Conservation (phyloP, 176 grass and related monocot genomes). For the Metroxylon sagu region DNA sequence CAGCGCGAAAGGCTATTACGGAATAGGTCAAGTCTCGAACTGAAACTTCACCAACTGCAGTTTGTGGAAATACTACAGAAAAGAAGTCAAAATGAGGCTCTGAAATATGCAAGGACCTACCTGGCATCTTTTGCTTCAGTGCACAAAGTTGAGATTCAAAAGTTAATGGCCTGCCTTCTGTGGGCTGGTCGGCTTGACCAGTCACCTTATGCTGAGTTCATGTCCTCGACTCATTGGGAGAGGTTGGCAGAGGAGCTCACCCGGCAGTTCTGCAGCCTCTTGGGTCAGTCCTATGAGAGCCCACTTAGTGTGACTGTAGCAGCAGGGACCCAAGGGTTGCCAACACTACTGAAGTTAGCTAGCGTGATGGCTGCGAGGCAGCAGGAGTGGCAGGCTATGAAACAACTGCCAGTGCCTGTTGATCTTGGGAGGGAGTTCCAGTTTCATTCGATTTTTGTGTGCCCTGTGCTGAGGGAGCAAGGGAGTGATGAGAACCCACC, state of each 20-base stretch:
- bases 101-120: constrained; percentile 55
- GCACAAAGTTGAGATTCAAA: constrained; percentile 48
- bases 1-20: constrained; percentile 46
- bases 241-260: constrained; percentile 53
- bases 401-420: constrained; percentile 73
- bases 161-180: constrained; percentile 63
- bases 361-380: constrained; percentile 66
- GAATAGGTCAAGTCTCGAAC: constrained; percentile 63
- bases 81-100: constrained; percentile 35
- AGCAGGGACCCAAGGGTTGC: constrained; percentile 76
- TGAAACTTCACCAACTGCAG: constrained; percentile 81
- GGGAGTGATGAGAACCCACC: constrained; percentile 80
- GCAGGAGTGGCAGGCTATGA: constrained; percentile 88
- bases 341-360: constrained; percentile 60
- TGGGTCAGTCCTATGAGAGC: constrained; percentile 57
- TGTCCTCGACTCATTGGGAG: constrained; percentile 55
- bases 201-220: constrained; percentile 68
- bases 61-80: constrained; percentile 66
- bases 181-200: constrained; percentile 59
- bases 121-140: constrained; percentile 37
- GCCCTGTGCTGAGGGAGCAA: constrained; percentile 77
- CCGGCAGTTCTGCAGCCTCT: constrained; percentile 62
- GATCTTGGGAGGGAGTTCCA: constrained; percentile 70
- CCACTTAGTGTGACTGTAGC: constrained; percentile 47
- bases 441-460: constrained; percentile 84